A percentile compares a stretch with the other conserved stretches of the same genome.
Evolutionary conservation across 2,329 filamentous ascomycete species (phyloP).

Genomic region (Monosporascus sp.): DNA sequence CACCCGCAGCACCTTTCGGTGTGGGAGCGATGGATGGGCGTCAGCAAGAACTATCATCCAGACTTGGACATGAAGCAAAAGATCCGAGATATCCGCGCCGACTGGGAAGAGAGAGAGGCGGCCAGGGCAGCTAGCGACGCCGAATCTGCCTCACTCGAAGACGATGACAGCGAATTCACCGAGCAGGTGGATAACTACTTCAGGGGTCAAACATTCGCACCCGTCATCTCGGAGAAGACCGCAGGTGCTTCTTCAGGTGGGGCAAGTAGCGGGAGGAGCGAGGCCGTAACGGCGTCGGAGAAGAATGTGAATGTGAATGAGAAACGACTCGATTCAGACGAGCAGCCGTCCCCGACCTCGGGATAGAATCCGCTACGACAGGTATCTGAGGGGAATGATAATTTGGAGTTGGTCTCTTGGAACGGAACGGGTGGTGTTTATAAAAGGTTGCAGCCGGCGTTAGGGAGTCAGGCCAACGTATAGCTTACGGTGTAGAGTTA

Average conservation of each 20-base stretch:
- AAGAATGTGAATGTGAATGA: background rate
- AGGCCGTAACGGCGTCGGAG: background rate
- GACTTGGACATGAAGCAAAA: constrained; percentile 77
- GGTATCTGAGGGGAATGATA: no score
- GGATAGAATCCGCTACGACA: no score
- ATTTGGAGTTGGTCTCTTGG: no score
- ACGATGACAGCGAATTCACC: constrained; percentile 47
- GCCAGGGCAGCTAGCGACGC: constrained; percentile 44
- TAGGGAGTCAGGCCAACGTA: no score
- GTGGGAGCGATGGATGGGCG: constrained; percentile 78
- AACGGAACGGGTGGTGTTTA: no score
- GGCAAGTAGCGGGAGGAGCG: background rate
- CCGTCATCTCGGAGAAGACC: constrained; percentile 15
- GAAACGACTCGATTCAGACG: background rate
- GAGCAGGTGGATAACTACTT: constrained; percentile 53
- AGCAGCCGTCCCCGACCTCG: background rate
- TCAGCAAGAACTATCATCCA: constrained; percentile 78
- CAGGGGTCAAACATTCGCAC: constrained; percentile 17
- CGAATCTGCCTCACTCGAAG: constrained; percentile 28
- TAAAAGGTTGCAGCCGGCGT: no score
- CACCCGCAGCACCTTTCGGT: constrained; percentile 83
- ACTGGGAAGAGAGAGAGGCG: constrained; percentile 52
- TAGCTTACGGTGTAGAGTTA: no score
- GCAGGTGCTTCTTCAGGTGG: constrained; percentile 3
- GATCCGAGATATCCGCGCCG: constrained; percentile 71